Conservation (phyloP, 2,329 filamentous ascomycete species). For the Neonectria ditissima region DNA sequence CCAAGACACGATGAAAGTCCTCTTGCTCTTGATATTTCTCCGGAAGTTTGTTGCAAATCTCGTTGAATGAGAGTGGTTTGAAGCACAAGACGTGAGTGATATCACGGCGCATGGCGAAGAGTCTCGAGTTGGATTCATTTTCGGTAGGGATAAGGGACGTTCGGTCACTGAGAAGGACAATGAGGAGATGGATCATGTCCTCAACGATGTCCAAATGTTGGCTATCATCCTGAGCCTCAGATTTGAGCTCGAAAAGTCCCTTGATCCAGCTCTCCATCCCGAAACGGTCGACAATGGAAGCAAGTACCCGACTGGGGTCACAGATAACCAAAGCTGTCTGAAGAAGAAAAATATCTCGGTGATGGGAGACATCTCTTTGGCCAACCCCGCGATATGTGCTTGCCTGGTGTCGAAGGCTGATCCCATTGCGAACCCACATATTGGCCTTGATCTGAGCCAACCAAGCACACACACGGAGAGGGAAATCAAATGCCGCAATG, state of each 20-base stretch:
- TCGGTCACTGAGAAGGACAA: slow-evolving; percentile 90
- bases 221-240: slow-evolving; percentile 81
- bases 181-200: slow-evolving; percentile 93
- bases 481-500: slow-evolving; percentile 91
- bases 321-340: slow-evolving; percentile 92
- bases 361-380: slow-evolving; percentile 91
- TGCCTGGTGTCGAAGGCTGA: slow-evolving; percentile 95
- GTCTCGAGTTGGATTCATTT: slow-evolving; percentile 72
- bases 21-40: slow-evolving; percentile 92
- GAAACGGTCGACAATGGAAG: slow-evolving; percentile 91
- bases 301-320: slow-evolving; percentile 83
- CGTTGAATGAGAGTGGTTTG: slow-evolving; percentile 94
- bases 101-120: slow-evolving; percentile 84
- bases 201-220: slow-evolving; percentile 95
- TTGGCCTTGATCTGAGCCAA: slow-evolving; percentile 97
- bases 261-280: slow-evolving; percentile 89
- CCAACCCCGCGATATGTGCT: slow-evolving; percentile 91
- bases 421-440: slow-evolving; percentile 98
- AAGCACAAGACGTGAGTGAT: slow-evolving; percentile 96
- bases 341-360: slow-evolving; percentile 92
- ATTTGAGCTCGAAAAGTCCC: slow-evolving; percentile 79
- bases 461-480: slow-evolving; percentile 94
- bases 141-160: slow-evolving; percentile 79
- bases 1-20: slow-evolving; percentile 85
- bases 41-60: slow-evolving; percentile 85